phyloP scores from a whole-genome alignment of 2,329 filamentous ascomycete genomes.

The Sclerotinia borealis region DNA sequence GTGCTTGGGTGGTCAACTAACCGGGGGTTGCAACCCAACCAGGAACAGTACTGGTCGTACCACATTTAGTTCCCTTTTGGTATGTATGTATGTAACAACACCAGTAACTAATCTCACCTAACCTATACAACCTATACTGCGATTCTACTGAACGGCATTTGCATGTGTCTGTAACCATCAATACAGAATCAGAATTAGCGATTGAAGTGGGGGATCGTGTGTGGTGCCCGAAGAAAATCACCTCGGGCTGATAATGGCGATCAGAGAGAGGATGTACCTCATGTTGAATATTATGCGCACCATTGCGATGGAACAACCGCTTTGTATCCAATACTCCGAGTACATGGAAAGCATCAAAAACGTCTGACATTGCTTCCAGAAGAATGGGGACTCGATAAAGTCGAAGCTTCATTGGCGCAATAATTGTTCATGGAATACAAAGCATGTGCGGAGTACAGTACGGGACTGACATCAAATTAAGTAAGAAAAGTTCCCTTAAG shows the following conservation, averaged over 20 bases:
- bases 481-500: neutral
- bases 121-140: neutral
- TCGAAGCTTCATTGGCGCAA: neutral
- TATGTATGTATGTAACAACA: conserved; percentile 1
- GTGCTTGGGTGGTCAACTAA: neutral
- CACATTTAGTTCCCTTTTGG: neutral
- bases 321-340: neutral
- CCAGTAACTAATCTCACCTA: neutral
- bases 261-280: neutral
- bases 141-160: neutral
- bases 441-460: neutral
- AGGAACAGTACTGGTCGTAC: neutral
- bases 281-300: neutral
- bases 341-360: neutral
- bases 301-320: neutral
- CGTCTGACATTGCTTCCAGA: neutral
- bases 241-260: neutral
- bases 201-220: neutral
- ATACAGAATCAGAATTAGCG: neutral
- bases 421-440: neutral
- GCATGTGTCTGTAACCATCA: neutral
- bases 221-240: neutral
- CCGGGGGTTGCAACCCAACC: neutral
- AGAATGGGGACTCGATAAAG: neutral
- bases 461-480: neutral